Evolutionary conservation across 495 filamentous ascomycete genomes (phyloP).

Genomic region (Aspergillus bridgeri): DNA sequence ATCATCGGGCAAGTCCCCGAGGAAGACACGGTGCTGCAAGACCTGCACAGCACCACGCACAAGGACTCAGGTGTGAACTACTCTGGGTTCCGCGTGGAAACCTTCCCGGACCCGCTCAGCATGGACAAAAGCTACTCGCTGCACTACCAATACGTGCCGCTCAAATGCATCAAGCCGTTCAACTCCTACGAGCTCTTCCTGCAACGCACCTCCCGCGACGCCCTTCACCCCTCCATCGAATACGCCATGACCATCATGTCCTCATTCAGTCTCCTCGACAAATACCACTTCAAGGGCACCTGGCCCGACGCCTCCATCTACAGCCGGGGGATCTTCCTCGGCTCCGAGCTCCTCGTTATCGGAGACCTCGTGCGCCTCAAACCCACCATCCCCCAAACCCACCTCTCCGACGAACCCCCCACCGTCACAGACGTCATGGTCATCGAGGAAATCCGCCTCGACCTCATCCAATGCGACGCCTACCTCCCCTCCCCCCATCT

Average conservation of each 20-base stretch:
- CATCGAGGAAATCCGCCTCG: slow-evolving; percentile 46
- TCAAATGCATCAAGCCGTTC: slow-evolving; percentile 55
- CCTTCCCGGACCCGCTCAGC: slow-evolving; percentile 46
- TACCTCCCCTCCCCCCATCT: slow-evolving; percentile 39
- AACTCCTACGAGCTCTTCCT: slow-evolving; percentile 48
- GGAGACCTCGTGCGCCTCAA: slow-evolving; percentile 53
- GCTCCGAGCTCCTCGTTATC: slow-evolving; percentile 50
- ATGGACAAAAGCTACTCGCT: slow-evolving; percentile 49
- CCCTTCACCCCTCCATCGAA: slow-evolving; percentile 52
- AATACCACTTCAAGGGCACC: slow-evolving; percentile 46
- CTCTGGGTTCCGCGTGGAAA: slow-evolving; percentile 58
- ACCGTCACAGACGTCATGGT: slow-evolving; percentile 50
- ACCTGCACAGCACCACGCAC: slow-evolving; percentile 34
- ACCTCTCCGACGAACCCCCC: background rate
- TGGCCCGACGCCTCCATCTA: slow-evolving; percentile 53
- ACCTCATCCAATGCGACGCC: slow-evolving; percentile 42
- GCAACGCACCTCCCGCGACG: slow-evolving; percentile 27
- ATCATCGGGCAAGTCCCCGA: slow-evolving; percentile 49
- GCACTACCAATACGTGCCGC: slow-evolving; percentile 51
- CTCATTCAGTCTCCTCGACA: slow-evolving; percentile 49
- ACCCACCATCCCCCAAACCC: slow-evolving; percentile 21
- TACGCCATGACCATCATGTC: slow-evolving; percentile 53
- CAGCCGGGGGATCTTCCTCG: slow-evolving; percentile 54
- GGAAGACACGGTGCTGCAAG: slow-evolving; percentile 38
- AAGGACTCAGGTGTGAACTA: slow-evolving; percentile 45